Percentiles rank a stretch among this genome's conserved stretches.
Evolutionary conservation across 1,139 yeast species (phyloP).

Genomic region (Kluyveromyces sp.): DNA sequence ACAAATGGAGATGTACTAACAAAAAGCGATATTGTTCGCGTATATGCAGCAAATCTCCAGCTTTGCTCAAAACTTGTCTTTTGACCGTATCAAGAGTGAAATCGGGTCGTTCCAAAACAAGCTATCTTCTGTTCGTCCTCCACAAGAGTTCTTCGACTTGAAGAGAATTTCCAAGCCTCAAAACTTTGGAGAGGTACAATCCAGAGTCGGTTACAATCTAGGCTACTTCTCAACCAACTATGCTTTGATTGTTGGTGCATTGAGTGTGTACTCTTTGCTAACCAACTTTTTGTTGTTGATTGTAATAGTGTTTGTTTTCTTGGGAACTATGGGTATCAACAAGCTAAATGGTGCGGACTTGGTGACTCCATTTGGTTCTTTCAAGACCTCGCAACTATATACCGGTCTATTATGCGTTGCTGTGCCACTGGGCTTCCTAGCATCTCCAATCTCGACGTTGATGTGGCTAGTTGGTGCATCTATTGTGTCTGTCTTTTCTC

Average conservation of each 20-base stretch:
- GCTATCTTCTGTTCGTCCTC: slow-evolving; percentile 71
- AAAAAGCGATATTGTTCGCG: background rate
- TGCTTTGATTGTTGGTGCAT: slow-evolving; percentile 60
- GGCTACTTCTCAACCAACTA: slow-evolving; percentile 87
- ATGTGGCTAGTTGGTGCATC: slow-evolving; percentile 98
- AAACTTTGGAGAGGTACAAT: slow-evolving; percentile 82
- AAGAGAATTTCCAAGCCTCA: slow-evolving; percentile 86
- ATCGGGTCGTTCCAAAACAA: slow-evolving; percentile 44
- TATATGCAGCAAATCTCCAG: slow-evolving; percentile 21
- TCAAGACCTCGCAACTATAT: slow-evolving; percentile 79
- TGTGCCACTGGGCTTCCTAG: slow-evolving; percentile 83
- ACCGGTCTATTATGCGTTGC: slow-evolving; percentile 74
- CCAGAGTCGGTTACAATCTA: slow-evolving; percentile 78
- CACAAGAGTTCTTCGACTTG: slow-evolving; percentile 88
- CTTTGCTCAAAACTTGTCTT: slow-evolving; percentile 24
- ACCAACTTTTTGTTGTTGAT: slow-evolving; percentile 80
- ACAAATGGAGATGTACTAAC: background rate
- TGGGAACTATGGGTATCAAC: slow-evolving; percentile 73
- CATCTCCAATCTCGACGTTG: slow-evolving; percentile 88
- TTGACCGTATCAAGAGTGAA: slow-evolving; percentile 27
- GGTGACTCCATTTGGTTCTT: slow-evolving; percentile 55
- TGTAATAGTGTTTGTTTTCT: slow-evolving; percentile 60
- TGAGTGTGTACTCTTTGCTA: slow-evolving; percentile 63
- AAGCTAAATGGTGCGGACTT: slow-evolving; percentile 77
- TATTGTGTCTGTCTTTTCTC: slow-evolving; percentile 77